These are phyloP conservation scores for Mycosphaerella sp. DNA, from an alignment of 2,329 filamentous ascomycete genomes.

Conservation along the genomic window DNA sequence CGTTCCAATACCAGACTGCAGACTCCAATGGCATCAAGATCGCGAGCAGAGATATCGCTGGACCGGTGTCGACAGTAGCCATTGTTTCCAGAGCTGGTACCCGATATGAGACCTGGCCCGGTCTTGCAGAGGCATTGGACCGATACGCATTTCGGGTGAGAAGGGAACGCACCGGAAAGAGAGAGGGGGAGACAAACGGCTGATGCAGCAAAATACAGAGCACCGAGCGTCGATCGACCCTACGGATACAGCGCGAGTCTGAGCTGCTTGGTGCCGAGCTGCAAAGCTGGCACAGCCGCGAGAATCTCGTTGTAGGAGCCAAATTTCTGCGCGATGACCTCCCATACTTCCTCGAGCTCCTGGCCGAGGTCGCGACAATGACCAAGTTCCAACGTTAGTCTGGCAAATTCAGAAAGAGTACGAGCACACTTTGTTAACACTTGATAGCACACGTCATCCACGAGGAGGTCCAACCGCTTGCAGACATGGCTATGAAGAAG, in stretches of 20 bases:
- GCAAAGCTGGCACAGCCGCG: conserved; percentile 79
- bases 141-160: conserved; percentile 95
- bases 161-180: conserved; percentile 1
- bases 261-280: conserved; percentile 93
- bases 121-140: conserved; percentile 82
- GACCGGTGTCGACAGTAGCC: conserved; percentile 83
- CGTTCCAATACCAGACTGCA: conserved; percentile 80
- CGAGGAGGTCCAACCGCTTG: conserved; percentile 74
- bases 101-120: conserved; percentile 82
- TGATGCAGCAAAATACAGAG: conserved; percentile 49
- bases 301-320: conserved; percentile 85
- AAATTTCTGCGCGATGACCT: conserved; percentile 94
- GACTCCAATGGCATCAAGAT: conserved; percentile 87
- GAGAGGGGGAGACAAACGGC: conserved; percentile 5
- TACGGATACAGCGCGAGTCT: conserved; percentile 90
- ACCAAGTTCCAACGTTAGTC: conserved; percentile 71
- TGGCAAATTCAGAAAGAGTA: not conserved
- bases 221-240: conserved; percentile 78
- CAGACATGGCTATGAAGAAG: conserved; percentile 71
- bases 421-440: conserved; percentile 18
- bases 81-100: conserved; percentile 92
- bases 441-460: conserved; percentile 74
- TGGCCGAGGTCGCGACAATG: conserved; percentile 82
- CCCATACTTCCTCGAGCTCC: conserved; percentile 93
- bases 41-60: conserved; percentile 80